Base-by-base conservation (phyloP, 2,329 filamentous ascomycete species). In the Tolypocladium nubicola region DNA sequence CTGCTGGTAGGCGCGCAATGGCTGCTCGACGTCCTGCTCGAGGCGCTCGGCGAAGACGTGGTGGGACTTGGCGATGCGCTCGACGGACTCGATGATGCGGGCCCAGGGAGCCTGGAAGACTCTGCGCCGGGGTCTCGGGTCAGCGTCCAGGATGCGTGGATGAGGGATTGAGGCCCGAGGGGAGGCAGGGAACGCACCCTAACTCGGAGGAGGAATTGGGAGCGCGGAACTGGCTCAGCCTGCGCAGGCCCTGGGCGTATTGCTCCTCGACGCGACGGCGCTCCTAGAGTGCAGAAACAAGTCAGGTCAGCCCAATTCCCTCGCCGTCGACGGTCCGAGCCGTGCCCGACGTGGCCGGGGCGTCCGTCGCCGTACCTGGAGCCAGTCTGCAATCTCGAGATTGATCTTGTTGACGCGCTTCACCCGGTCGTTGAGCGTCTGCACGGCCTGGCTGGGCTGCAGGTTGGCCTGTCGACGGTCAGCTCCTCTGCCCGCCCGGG, bases 41-140 rank as follows among this genome's bases (percentile, higher is more conserved):
- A 99, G 88, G 67, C 88, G 88, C 62, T 85, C 79, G 59, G 90
- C 87, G 61, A 97, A 86, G 40, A 83, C 79, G 66, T 89, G 84
- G 74, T 99, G 94, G 35, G 92, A 90, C 61, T 87, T 82, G 59
- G 94, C 93, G 62, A 95, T 83, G 59, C 85, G 80, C 63, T 94
- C 89, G 67, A 89, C 86, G 49, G 91, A 87, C 64, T 83, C 82
- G 61, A 95, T 78, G 62, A 99, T 88, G 70, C 88, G 90, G 70
- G 89, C 86, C 94, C 94, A 99, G 68, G 94, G 90, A 57, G 84
- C 78, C 63, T 92, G 87, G 71, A 99, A 97, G 63, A 96, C 85
- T 61, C 94, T 97, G 49, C 11, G 16, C 71, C 50, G 53, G 7
- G n/a, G 54, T 56, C 30, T 52, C 47, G 38, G 55, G 61, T 67